Evolutionary conservation across 805 yeast genomes (phyloP), one percentile per base, ranked within the genome.

Genomic region (Middelhovenomyces tepae): DNA sequence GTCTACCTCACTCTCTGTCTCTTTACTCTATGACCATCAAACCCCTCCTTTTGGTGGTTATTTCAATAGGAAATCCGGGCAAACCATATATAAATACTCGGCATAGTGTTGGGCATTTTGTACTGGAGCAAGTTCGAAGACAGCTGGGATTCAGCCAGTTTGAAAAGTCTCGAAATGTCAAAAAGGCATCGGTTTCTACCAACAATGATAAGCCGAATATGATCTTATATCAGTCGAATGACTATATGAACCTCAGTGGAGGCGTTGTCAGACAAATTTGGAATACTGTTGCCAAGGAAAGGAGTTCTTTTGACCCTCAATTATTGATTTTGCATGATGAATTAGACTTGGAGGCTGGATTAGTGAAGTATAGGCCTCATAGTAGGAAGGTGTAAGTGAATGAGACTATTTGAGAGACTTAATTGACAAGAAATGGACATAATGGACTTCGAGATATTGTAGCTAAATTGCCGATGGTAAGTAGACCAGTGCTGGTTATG

Each of bases 291-390:
- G 29, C 7, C 9, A 14, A 9, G 5, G 17, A 26, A 16, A 9
- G 15, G 7, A 5, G n/a, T 6, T 45, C 45, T 5, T 48, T 46
- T 28, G 50, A 63, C 31, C 62, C 69, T 2, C 56, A 50, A 6
- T 59, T 75, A 38, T 64, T 85, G 1, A 69, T 85, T 0, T 47
- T 86, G 1, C 93, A 83, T 50, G 96, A 87, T 52, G 96, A 87
- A 44, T 51, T 86, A 28, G 78, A 75, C 38, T 51, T 76, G 9
- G 70, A 69, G 0, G 43, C 76, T 3, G 95, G 96, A 0, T 69
- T 72, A 34, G 60, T 75, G 14, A 79, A 79, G 46, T 51, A 79
- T 1, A 63, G 89, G 29, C 61, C 59, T 11, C 76, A 74, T 9
- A 69, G 73, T 1, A n/a, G n/a, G n/a, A n/a, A n/a, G n/a, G n/a